Evolutionary conservation across 2,329 filamentous ascomycete species (phyloP), one percentile per base, ranked within the genome.

Genomic region (Plectosphaerella plurivora): DNA sequence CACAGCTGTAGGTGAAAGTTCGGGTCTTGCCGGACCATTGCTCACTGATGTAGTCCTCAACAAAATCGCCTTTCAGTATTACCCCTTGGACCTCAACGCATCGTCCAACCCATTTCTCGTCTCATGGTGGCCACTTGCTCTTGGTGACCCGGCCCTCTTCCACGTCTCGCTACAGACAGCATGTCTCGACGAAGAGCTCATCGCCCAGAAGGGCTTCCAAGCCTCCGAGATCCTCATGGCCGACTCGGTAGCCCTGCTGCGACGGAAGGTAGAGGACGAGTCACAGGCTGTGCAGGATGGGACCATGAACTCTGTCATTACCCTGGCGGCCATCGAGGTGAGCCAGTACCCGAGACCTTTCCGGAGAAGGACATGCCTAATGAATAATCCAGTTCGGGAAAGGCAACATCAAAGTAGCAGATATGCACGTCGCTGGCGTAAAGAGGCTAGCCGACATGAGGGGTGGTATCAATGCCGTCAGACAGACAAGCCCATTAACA

Each of bases 101-200:
- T 63, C 63, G 0, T 79, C 80, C 8, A 83, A 83, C 57, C 80
- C 80, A 0, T 83, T 83, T 54, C 65, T 83, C 16, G 65, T 81
- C 7, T 82, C 78, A 0, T 83, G 81, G 81, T 83, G 81, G 79
- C 81, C 81, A 1, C 67, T 78, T 1, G 79, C 80, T 1, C 68
- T 83, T 1, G 73, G 69, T 1, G 80, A 83, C 51, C 77, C 80
- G 0, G 78, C 78, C 5, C 58, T 83, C 1, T 83, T 83, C 51
- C 78, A 83, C 56, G 79, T 83, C 22, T 82, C 79, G 3, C 66
- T 83, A 12, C 80, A 83, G 59, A 83, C 80, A 5, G 80, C 80
- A 41, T 83, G 71, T 37, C 71, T 82, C 0, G 79, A 83, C 53
- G 73, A 81, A 28, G 80, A 83, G 57, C 54, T 77, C 11, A 58